Evolutionary conservation across 2,329 filamentous ascomycete genomes (phyloP).

Genomic region (Pseudopithomyces chartarum): DNA sequence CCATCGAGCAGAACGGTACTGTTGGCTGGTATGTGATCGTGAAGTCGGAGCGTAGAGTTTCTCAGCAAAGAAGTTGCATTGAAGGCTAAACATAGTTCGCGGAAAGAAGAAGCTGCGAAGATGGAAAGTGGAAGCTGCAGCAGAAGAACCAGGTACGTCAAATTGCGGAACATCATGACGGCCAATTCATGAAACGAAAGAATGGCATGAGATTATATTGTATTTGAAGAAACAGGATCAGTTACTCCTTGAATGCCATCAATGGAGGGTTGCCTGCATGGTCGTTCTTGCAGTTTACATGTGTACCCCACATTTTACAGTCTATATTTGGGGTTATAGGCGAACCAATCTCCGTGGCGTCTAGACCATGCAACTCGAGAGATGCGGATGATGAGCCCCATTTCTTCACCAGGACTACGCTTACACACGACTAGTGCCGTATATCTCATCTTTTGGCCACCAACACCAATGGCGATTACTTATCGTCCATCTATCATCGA

Average conservation of each 20-base stretch:
- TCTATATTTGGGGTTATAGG: too few species aligned
- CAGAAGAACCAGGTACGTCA: neutral
- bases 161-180: neutral
- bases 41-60: neutral
- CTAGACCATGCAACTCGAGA: neutral
- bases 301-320: neutral
- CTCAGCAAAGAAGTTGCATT: neutral
- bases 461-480: too few species aligned
- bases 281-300: neutral
- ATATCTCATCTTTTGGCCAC: too few species aligned
- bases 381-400: neutral
- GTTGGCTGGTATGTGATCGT: neutral
- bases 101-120: neutral
- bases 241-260: neutral
- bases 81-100: conserved; percentile 1
- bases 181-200: neutral
- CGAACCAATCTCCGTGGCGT: neutral
- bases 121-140: neutral
- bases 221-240: too few species aligned
- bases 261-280: neutral
- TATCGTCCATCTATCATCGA: too few species aligned
- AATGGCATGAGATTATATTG: neutral
- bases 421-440: too few species aligned
- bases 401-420: too few species aligned
- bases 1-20: neutral